Conservation (phyloP, 2,329 filamentous ascomycete species). For the Fusarium luffae region DNA sequence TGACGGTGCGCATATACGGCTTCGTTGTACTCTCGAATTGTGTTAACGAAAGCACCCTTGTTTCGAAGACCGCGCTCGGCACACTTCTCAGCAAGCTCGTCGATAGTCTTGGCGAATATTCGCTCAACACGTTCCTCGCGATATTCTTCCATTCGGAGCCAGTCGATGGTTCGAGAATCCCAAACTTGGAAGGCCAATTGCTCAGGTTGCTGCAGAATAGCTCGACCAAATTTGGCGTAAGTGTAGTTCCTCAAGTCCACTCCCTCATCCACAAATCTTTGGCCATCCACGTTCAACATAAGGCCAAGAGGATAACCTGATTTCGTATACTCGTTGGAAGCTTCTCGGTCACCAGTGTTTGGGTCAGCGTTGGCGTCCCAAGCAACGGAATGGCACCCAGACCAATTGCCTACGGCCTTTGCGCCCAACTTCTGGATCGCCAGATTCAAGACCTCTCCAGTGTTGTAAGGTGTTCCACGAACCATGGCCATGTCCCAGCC, state of each 20-base stretch:
- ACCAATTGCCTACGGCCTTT: constrained; percentile 9
- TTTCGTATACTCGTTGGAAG: constrained; percentile 22
- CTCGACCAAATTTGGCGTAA: constrained; percentile 18
- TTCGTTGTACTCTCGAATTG: constrained; percentile 9
- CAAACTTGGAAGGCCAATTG: constrained; percentile 18
- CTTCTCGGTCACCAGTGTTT: constrained; percentile 13
- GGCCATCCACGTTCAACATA: constrained; percentile 14
- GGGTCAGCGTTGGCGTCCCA: constrained; percentile 22
- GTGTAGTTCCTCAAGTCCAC: constrained; percentile 20
- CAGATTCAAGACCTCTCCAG: constrained; percentile 1
- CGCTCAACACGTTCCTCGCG: constrained; percentile 19
- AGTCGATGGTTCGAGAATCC: constrained; percentile 6
- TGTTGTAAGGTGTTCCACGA: constrained; percentile 43
- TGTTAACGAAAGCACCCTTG: neutral
- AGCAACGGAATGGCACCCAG: constrained; percentile 5
- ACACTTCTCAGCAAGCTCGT: constrained; percentile 8
- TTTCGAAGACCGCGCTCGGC: neutral
- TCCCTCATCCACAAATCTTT: constrained; percentile 11
- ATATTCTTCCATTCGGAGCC: constrained; percentile 17
- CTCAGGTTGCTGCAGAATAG: constrained; percentile 22
- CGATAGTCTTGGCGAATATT: neutral
- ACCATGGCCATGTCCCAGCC: constrained; percentile 42
- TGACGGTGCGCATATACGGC: constrained; percentile 2
- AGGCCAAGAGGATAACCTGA: constrained; percentile 18
- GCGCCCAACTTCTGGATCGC: constrained; percentile 8